Base-by-base conservation (phyloP, 176 grass and related monocot species). In the Oryza australiensis region DNA sequence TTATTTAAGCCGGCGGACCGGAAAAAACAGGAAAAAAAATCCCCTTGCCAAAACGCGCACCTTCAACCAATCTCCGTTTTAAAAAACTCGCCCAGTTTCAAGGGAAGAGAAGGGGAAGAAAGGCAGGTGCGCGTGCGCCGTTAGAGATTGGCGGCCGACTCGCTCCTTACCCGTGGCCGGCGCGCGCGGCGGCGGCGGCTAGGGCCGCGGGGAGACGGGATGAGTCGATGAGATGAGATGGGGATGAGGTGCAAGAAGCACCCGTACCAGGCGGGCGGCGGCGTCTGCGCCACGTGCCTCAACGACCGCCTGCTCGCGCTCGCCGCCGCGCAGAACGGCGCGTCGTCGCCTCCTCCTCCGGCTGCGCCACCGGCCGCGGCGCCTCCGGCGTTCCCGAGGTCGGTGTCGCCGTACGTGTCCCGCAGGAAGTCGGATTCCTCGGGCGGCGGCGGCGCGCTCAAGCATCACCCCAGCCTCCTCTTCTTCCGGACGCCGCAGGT, bases 221-320 rank as follows among this genome's bases (percentile, higher is more conserved):
- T 49, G 46, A 46, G 43, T 10, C 13, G 42, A 62, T 49, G 46
- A 46, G 41, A 13, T 64, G 79, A 40, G 71, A 48, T 57, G 90
- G 70, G 75, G 73, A 99, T 99, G 93, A 99, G 72, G 96, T 99
- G 96, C 88, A 94, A 92, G 91, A 65, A 46, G 57, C 96, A 99
- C 86, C 85, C 88, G 9, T 86, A 73, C 74, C 88, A 90, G 74
- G 80, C 65, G 65, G 89, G 71, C 84, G 87, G 87, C 48, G 96
- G 96, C 76, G 91, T 99, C 30, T 99, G 96, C 83, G 93, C 96
- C 23, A 87, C 93, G 32, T 99, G 96, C 83, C 96, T 99, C 80
- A 77, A 87, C 45, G 96, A 99, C 70, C 93, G 96, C 80, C 93
- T 99, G 9, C 15, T 93, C 49, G 87, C 75, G 49, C 91, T 99